Evolutionary conservation across 768 basidiomycete genomes (phyloP), one percentile per base, ranked within the genome.

Genomic region (Rhodotorula diobovata): DNA sequence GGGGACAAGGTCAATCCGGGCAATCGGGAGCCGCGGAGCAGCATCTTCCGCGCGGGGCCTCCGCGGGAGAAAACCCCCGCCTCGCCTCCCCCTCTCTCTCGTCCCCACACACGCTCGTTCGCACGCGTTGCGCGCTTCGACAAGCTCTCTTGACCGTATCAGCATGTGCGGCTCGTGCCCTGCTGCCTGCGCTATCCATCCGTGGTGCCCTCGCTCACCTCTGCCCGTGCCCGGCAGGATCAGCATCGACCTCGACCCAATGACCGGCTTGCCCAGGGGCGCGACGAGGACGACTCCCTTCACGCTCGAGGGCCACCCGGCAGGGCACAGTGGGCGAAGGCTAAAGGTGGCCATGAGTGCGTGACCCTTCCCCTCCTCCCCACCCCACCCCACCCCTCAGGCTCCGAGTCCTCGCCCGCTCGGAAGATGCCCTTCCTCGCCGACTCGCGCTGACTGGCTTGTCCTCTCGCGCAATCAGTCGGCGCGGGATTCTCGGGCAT

Each of bases 401-500:
- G n/a, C n/a, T n/a, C n/a, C n/a, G n/a, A n/a, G n/a, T 8, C 34
- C 14, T 12, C 41, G 35, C 30, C 20, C 23, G 25, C 35, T 9
- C 35, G 37, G 35, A 23, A 8, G 51, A 58, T 39, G 15, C 23
- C 25, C 16, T 25, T 30, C 28, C 25, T 34, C 54, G 11, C 20
- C 34, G 34, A 23, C 10, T 35, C 54, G 39, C 34, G 37, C 65
- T 57, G 32, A 66, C 41, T 4, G 12, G 1, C 32, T 23, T 3
- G 14, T 18, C 14, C 9, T 10, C 4, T 20, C 35, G 43, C 28
- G 0, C 39, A 28, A 45, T 21, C 63, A 76, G 75, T 87, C 45
- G 87, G 87, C 45, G 85, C 86, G 18, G 86, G 87, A 4, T 87
- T 83, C 77, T 85, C 85, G 57, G 87, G 87, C 8, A 85, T 87